These are phyloP conservation scores for Lactarius psammicola DNA, from an alignment of 768 basidiomycete genomes.

Conservation along the genomic window DNA sequence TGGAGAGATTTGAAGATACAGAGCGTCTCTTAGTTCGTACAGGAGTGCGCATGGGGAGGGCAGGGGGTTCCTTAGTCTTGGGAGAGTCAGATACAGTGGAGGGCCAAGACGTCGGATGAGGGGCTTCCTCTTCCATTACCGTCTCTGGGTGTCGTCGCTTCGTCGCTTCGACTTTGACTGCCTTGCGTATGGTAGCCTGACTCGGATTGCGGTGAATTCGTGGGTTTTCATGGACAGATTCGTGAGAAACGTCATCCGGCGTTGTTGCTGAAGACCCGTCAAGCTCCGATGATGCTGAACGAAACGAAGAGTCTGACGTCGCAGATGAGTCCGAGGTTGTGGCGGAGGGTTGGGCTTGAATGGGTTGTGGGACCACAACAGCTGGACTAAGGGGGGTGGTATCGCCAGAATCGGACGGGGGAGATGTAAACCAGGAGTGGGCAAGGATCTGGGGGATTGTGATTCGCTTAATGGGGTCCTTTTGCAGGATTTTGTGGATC, in stretches of 20 bases:
- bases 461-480: constrained; percentile 71
- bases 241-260: constrained; percentile 45
- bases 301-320: constrained; percentile 47
- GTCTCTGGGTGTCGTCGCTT: constrained; percentile 46
- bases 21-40: constrained; percentile 95
- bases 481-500: constrained; percentile 71
- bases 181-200: constrained; percentile 57
- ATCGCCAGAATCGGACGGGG: constrained; percentile 27
- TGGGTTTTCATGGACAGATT: constrained; percentile 30
- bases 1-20: constrained; percentile 82
- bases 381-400: constrained; percentile 30
- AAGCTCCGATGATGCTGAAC: constrained; percentile 30
- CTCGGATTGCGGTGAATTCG: constrained; percentile 52
- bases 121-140: constrained; percentile 52
- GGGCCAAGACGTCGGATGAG: constrained; percentile 25
- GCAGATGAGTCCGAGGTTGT: constrained; percentile 43
- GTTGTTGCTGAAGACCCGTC: constrained; percentile 53
- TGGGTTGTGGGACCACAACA: constrained; percentile 35
- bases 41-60: constrained; percentile 78
- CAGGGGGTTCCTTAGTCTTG: constrained; percentile 46
- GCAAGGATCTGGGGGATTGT: constrained; percentile 82
- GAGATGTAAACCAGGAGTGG: constrained; percentile 77
- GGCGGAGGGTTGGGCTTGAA: constrained; percentile 34
- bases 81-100: constrained; percentile 34
- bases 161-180: constrained; percentile 30